Evolutionary conservation across 1,284 basidiomycete genomes (phyloP).

Genomic region (Papiliotrema terrestris): DNA sequence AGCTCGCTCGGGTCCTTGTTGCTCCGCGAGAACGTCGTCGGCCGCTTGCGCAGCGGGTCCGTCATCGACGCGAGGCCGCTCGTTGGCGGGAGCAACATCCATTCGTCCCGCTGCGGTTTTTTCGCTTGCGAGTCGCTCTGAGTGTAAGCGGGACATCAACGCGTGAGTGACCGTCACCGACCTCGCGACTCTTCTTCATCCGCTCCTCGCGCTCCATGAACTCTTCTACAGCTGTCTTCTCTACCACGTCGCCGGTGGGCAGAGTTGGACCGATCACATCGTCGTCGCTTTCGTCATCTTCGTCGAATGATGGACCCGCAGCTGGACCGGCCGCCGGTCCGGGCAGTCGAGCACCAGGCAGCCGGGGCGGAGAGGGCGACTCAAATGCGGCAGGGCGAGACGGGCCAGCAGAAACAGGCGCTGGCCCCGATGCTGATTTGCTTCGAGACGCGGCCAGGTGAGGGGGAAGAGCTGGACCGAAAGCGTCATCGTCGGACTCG

Average conservation of each 20-base stretch:
- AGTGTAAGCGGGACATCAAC: constrained; percentile 1
- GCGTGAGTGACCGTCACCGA: constrained; percentile 31
- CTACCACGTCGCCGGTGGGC: constrained; percentile 33
- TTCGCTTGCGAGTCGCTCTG: constrained; percentile 71
- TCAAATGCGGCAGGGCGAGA: constrained; percentile 5
- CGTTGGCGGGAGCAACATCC: constrained; percentile 90
- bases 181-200: constrained; percentile 63
- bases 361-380: background rate
- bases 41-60: constrained; percentile 70
- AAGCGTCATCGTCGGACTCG: constrained; percentile 28
- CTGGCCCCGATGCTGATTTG: background rate
- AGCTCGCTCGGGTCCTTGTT: constrained; percentile 49
- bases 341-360: background rate
- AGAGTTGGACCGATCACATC: constrained; percentile 31
- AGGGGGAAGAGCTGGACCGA: constrained; percentile 18
- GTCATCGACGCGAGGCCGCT: constrained; percentile 65
- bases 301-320: background rate
- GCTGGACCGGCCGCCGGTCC: background rate
- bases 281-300: constrained; percentile 25
- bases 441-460: constrained; percentile 5
- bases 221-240: constrained; percentile 62
- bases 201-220: constrained; percentile 79
- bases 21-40: constrained; percentile 49
- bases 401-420: background rate
- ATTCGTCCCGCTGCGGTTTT: constrained; percentile 75